Base-by-base conservation (phyloP, 768 basidiomycete genomes). In the Leccinum boreale region DNA sequence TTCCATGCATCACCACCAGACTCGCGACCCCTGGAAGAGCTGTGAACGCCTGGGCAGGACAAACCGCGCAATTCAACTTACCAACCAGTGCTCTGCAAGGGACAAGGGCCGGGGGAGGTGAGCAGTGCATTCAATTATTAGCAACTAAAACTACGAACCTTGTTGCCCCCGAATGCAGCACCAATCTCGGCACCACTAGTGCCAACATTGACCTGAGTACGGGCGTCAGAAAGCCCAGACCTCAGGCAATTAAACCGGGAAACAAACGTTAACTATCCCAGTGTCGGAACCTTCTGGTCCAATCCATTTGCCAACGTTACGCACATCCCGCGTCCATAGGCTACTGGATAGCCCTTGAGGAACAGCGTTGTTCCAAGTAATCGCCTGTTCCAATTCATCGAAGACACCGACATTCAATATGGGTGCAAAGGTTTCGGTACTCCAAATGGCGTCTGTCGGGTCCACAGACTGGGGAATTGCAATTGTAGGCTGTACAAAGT, bases 1-100 rank as follows among this genome's bases (percentile, higher is more conserved):
- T 95, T 94, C 96, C 96, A 98, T n/a, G 95, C 90, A 73, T 98
- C 96, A 53, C 95, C 95, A 39, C 96, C 96, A 7, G 92, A 93
- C 77, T 98, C 96, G 50, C 96, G 85, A 19, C 96, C 96, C 94
- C 89, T 89, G 62, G 28, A 59, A 65, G 33, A 44, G 54, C 45
- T 36, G 35, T 71, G 39, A 68, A 65, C 52, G 31, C 56, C 63
- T 63, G 62, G 66, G 57, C 58, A 65, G 35, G 42, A 35, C 36
- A 21, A 28, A 55, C 53, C 29, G 21, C 62, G 29, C 33, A 17
- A 29, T 57, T 49, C 15, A 47, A 78, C 83, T 74, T 72, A 88
- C 87, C 90, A 92, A 62, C 90, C 91, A 51, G 90, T 92, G 73
- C 85, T 90, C 90, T 90, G 70, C 49, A 33, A 26, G 21, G 62